phyloP scores from a whole-genome alignment of 2,329 filamentous ascomycete genomes.

The Ascochyta lentis region DNA sequence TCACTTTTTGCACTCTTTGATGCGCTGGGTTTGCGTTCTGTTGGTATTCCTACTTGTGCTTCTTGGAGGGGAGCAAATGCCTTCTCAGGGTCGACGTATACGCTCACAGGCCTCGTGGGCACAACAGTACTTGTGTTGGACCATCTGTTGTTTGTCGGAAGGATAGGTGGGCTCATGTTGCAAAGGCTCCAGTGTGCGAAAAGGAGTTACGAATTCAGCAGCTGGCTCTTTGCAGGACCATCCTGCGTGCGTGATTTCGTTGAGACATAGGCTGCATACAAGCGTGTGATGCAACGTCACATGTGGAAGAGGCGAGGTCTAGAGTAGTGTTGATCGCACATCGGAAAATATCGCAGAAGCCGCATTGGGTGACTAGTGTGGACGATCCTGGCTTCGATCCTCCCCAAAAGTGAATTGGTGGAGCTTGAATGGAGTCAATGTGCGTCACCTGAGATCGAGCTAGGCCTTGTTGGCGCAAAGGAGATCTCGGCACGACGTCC shows the following conservation, averaged over 20 bases:
- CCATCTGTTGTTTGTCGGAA: background rate
- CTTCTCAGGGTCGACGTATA: conserved; percentile 6
- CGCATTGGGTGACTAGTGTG: background rate
- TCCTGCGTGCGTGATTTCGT: background rate
- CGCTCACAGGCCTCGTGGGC: conserved; percentile 15
- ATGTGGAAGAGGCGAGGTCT: background rate
- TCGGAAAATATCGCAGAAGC: background rate
- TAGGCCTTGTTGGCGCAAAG: background rate
- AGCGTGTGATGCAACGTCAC: background rate
- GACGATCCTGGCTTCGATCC: background rate
- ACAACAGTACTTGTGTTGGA: conserved; percentile 10
- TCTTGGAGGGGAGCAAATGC: background rate
- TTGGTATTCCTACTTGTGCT: background rate
- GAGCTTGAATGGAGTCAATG: background rate
- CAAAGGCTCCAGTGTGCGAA: background rate
- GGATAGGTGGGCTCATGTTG: background rate
- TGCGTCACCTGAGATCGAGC: background rate
- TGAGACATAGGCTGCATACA: background rate
- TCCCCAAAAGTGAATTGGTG: background rate
- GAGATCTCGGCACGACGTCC: background rate
- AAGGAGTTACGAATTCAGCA: background rate
- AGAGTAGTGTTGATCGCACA: background rate
- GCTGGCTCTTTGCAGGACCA: background rate
- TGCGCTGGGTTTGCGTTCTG: background rate
- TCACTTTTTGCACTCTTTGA: background rate